These are phyloP conservation scores for Inonotus hispidus DNA, from an alignment of 1,284 basidiomycete genomes.

Conservation along the genomic window DNA sequence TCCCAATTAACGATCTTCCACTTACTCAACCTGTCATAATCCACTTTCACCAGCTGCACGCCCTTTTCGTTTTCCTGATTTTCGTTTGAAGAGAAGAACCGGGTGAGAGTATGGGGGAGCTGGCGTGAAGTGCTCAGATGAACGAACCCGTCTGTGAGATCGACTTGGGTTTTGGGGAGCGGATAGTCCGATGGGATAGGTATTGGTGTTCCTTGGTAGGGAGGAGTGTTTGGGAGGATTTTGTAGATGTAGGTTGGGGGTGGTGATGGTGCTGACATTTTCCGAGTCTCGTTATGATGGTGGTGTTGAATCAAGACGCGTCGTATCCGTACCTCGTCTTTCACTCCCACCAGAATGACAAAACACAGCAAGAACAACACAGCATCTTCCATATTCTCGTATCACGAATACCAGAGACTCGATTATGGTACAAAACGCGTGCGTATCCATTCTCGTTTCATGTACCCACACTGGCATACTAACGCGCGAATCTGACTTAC, in stretches of 20 bases:
- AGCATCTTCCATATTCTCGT: slow-evolving; percentile 79
- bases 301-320: not conserved
- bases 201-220: slow-evolving; percentile 16
- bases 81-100: slow-evolving; percentile 18
- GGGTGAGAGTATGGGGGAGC: slow-evolving; percentile 20
- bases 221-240: slow-evolving; percentile 17
- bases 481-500: too few species aligned
- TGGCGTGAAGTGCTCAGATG: slow-evolving; percentile 22
- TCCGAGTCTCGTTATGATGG: not conserved
- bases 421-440: slow-evolving; percentile 78
- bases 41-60: slow-evolving; percentile 22
- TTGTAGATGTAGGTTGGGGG: slow-evolving; percentile 19
- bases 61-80: slow-evolving; percentile 18
- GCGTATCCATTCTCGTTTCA: slow-evolving; percentile 22
- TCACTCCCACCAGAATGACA: slow-evolving; percentile 45
- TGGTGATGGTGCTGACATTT: slow-evolving; percentile 12
- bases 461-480: too few species aligned
- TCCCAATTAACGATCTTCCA: slow-evolving; percentile 20
- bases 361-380: slow-evolving; percentile 90
- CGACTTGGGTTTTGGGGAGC: slow-evolving; percentile 20
- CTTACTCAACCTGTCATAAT: slow-evolving; percentile 13
- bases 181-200: slow-evolving; percentile 15
- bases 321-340: not conserved
- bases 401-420: slow-evolving; percentile 79
- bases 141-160: slow-evolving; percentile 24